Conservation (phyloP, 179 eudicot species). For the Beta lomatogona region DNA sequence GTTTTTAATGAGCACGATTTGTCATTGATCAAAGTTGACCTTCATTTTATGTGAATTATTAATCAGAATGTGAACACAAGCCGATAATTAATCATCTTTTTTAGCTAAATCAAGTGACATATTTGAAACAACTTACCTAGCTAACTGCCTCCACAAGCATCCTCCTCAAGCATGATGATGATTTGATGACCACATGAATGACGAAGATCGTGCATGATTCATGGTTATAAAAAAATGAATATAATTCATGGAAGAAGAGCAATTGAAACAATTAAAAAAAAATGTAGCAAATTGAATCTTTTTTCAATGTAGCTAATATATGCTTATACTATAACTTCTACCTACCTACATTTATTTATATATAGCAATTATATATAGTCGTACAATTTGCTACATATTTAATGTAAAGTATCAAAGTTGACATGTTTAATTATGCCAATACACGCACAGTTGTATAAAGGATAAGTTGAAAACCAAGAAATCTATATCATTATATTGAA, state of each 20-base stretch:
- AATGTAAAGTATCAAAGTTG: not conserved
- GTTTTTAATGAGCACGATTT: too few species aligned
- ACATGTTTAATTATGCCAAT: not conserved
- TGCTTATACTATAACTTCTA: not conserved
- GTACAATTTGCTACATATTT: not conserved
- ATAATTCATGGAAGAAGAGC: not conserved
- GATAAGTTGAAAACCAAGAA: not conserved
- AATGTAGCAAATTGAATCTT: not conserved
- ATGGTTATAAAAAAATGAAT: not conserved
- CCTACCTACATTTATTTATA: conserved; percentile 25
- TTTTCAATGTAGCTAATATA: not conserved
- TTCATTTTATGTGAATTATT: not conserved
- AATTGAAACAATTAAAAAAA: not conserved
- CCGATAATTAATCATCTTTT: not conserved
- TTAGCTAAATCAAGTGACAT: not conserved
- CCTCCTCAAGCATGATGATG: not conserved
- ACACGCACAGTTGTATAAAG: not conserved
- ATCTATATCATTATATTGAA: not conserved
- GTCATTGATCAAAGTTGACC: not conserved
- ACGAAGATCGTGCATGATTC: not conserved
- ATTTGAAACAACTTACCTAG: not conserved
- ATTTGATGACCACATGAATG: not conserved
- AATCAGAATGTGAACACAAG: not conserved
- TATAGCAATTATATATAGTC: not conserved
- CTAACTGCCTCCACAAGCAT: conserved; percentile 8